These are phyloP conservation scores for Spergularia bocconei DNA, from an alignment of 148 eudicot genomes.

Conservation along the genomic window DNA sequence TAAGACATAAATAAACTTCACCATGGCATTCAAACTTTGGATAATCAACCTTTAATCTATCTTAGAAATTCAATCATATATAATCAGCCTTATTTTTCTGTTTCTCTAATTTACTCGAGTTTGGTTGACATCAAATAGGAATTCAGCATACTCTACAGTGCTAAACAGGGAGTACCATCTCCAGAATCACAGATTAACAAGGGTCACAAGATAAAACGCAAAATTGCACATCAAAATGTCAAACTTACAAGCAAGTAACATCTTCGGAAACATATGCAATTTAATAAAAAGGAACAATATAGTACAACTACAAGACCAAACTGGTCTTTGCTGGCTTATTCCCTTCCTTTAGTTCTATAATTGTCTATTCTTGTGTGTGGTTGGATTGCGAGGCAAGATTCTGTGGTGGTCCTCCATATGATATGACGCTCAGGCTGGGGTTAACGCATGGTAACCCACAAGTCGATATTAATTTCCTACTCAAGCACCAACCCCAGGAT, in stretches of 20 bases:
- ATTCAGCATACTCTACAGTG: background rate
- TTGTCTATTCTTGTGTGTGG: too few species aligned
- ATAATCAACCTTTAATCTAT: too few species aligned
- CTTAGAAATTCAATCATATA: too few species aligned
- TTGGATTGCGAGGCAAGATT: too few species aligned
- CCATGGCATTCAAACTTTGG: background rate
- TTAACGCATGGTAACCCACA: background rate
- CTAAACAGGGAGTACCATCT: background rate
- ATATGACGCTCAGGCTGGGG: background rate
- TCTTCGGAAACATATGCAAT: constrained; percentile 1
- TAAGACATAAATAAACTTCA: background rate
- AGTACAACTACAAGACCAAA: background rate
- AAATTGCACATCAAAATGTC: background rate
- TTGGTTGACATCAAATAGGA: too few species aligned
- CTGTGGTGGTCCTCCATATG: background rate
- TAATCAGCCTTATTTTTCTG: too few species aligned
- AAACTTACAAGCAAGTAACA: background rate
- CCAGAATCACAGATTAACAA: background rate
- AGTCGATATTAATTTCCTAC: background rate
- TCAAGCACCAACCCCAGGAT: too few species aligned
- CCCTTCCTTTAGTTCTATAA: background rate
- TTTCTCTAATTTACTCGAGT: too few species aligned
- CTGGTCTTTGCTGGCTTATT: background rate
- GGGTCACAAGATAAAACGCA: background rate
- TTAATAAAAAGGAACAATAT: background rate